These are phyloP conservation scores for Hibiscus trionum DNA, from an alignment of 345 rosid species.

Conservation along the genomic window DNA sequence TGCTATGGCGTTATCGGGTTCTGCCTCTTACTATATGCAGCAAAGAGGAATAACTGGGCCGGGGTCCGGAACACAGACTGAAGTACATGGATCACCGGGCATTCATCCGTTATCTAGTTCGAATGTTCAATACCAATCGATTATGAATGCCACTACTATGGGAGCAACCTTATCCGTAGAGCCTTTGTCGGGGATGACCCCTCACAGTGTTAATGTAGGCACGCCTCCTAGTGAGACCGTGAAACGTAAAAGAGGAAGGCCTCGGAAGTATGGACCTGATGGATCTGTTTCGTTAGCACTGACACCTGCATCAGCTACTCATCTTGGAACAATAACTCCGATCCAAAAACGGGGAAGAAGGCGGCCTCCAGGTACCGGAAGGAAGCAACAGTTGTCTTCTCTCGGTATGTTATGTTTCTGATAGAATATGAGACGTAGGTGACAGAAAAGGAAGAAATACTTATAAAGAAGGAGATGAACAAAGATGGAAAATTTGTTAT, in stretches of 20 bases:
- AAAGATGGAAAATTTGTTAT: too few species aligned
- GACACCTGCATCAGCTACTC: slow-evolving; percentile 55
- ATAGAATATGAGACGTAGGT: too few species aligned
- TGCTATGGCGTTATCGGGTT: slow-evolving; percentile 63
- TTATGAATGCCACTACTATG: slow-evolving; percentile 37
- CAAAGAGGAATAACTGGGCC: slow-evolving; percentile 58
- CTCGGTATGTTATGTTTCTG: slow-evolving; percentile 40
- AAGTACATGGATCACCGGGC: slow-evolving; percentile 56
- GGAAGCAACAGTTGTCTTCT: slow-evolving; percentile 65
- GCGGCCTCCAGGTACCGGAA: slow-evolving; percentile 79
- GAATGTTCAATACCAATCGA: slow-evolving; percentile 52
- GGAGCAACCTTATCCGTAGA: slow-evolving; percentile 48
- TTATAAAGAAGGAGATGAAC: too few species aligned
- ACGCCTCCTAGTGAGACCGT: slow-evolving; percentile 45
- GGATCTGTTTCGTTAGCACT: slow-evolving; percentile 72
- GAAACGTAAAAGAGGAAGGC: slow-evolving; percentile 84
- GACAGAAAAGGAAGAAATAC: too few species aligned
- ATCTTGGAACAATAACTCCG: slow-evolving; percentile 44
- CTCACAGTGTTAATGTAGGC: slow-evolving; percentile 50
- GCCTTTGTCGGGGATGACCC: slow-evolving; percentile 40
- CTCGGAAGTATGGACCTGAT: slow-evolving; percentile 78
- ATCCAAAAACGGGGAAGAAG: slow-evolving; percentile 85
- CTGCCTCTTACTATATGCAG: slow-evolving; percentile 74
- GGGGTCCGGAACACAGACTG: slow-evolving; percentile 50
- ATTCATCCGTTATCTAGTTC: slow-evolving; percentile 41